Conservation (phyloP, 495 filamentous ascomycete genomes). For the Aspergillus diversus region DNA sequence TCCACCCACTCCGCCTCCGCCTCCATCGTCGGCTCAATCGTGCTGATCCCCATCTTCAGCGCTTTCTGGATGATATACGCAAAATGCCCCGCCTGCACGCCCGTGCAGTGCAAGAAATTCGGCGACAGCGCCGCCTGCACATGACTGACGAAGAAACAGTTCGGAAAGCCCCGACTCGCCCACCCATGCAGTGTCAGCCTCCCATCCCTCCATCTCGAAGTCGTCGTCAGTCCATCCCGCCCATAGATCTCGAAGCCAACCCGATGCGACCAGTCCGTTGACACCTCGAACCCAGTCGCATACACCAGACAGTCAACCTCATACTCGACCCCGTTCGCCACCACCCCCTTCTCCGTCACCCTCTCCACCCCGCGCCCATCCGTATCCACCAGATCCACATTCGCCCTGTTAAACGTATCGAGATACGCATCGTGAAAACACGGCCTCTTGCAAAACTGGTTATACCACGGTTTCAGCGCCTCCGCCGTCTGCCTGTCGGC, state of each 20-base stretch:
- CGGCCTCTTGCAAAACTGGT: conserved; percentile 37
- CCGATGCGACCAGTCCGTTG: conserved; percentile 33
- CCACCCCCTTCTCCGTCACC: conserved; percentile 30
- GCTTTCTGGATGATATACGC: conserved; percentile 48
- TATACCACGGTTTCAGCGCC: conserved; percentile 37
- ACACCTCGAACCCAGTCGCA: conserved; percentile 30
- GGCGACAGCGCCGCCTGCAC: conserved; percentile 40
- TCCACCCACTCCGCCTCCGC: neutral
- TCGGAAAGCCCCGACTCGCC: conserved; percentile 51
- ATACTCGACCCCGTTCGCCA: conserved; percentile 34
- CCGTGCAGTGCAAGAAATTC: conserved; percentile 47
- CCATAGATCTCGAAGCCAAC: conserved; percentile 41
- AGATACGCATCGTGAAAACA: conserved; percentile 39
- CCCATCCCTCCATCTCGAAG: conserved; percentile 18
- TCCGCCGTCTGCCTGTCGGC: conserved; percentile 27
- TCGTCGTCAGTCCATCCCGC: neutral
- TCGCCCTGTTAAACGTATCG: conserved; percentile 33
- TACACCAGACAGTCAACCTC: conserved; percentile 42
- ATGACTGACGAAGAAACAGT: conserved; percentile 51
- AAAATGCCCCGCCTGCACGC: conserved; percentile 40
- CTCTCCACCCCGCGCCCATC: conserved; percentile 27
- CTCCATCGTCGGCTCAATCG: neutral
- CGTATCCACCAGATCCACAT: conserved; percentile 36
- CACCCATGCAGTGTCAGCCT: conserved; percentile 53
- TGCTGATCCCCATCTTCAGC: neutral